Percentiles rank a stretch among this genome's conserved stretches.
These are phyloP conservation scores for Mycosphaerelloides madeirae DNA, from an alignment of 2,329 filamentous ascomycete genomes.

Conservation along the genomic window DNA sequence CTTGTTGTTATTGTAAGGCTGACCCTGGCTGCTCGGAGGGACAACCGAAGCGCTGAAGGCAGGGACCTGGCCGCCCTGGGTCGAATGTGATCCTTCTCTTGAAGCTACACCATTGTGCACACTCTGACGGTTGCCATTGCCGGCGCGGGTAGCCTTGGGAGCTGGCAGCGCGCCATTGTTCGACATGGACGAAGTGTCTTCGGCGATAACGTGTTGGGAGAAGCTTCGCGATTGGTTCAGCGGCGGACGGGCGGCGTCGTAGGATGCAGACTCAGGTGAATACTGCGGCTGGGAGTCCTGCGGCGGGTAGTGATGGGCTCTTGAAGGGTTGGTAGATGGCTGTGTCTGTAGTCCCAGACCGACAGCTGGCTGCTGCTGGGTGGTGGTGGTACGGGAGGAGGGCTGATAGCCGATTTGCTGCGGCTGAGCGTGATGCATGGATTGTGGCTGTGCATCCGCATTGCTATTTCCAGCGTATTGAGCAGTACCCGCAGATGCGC, in stretches of 20 bases:
- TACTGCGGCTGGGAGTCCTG: slow-evolving; percentile 17
- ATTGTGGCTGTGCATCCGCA: slow-evolving; percentile 26
- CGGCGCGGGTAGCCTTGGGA: slow-evolving; percentile 23
- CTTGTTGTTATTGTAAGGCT: slow-evolving; percentile 41
- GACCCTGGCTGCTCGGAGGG: slow-evolving; percentile 41
- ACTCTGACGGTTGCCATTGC: slow-evolving; percentile 30
- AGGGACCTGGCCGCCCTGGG: slow-evolving; percentile 26
- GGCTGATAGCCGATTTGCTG: slow-evolving; percentile 25
- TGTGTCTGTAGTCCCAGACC: slow-evolving; percentile 25
- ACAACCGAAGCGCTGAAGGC: slow-evolving; percentile 44
- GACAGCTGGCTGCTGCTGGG: slow-evolving; percentile 18
- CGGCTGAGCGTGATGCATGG: slow-evolving; percentile 26
- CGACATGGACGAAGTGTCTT: slow-evolving; percentile 30
- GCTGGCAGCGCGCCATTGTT: slow-evolving; percentile 29
- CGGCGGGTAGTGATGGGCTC: slow-evolving; percentile 9
- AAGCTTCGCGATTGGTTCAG: slow-evolving; percentile 28
- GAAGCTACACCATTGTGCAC: slow-evolving; percentile 29
- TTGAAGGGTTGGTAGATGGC: slow-evolving; percentile 14
- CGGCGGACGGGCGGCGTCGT: slow-evolving; percentile 18
- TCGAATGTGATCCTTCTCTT: slow-evolving; percentile 24
- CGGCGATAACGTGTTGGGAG: slow-evolving; percentile 20
- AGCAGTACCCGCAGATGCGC: not conserved
- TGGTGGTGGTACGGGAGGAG: slow-evolving; percentile 18
- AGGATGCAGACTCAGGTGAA: slow-evolving; percentile 18
- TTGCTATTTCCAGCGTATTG: slow-evolving; percentile 4